These are phyloP conservation scores for Elsinoe ampelina DNA, from an alignment of 2,329 filamentous ascomycete genomes.

Conservation along the genomic window DNA sequence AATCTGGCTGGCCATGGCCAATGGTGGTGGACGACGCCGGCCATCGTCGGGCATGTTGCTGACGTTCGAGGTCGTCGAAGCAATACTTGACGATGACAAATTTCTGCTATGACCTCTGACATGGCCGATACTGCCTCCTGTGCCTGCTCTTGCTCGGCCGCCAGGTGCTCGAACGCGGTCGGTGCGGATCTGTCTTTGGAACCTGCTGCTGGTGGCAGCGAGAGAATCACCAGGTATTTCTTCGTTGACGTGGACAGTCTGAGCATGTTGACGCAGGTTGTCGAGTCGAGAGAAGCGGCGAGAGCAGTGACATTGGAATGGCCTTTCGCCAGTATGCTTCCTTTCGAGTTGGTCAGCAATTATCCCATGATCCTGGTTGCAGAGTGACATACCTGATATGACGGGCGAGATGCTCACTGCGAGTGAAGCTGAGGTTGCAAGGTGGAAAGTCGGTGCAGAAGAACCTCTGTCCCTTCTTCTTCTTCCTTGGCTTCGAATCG, in stretches of 20 bases:
- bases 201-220: conserved; percentile 82
- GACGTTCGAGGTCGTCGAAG: conserved; percentile 62
- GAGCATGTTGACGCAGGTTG: conserved; percentile 91
- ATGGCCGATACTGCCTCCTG: conserved; percentile 54
- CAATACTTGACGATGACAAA: conserved; percentile 78
- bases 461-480: conserved; percentile 94
- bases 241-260: conserved; percentile 95
- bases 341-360: conserved; percentile 39
- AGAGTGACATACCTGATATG: conserved; percentile 67
- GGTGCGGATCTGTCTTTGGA: conserved; percentile 83
- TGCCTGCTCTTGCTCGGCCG: conserved; percentile 62
- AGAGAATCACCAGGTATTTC: conserved; percentile 91
- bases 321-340: conserved; percentile 94
- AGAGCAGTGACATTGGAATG: conserved; percentile 92
- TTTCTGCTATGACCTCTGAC: conserved; percentile 73
- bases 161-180: conserved; percentile 70
- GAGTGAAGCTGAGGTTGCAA: conserved; percentile 87
- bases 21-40: conserved; percentile 65
- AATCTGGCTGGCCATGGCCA: conserved; percentile 71
- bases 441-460: conserved; percentile 93
- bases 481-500: conserved; percentile 75
- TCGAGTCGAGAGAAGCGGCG: conserved; percentile 88
- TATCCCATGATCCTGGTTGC: background rate
- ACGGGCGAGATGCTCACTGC: conserved; percentile 87
- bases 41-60: conserved; percentile 52